Conservation (phyloP, 2,329 filamentous ascomycete species). For the Claviceps quebecensis region DNA sequence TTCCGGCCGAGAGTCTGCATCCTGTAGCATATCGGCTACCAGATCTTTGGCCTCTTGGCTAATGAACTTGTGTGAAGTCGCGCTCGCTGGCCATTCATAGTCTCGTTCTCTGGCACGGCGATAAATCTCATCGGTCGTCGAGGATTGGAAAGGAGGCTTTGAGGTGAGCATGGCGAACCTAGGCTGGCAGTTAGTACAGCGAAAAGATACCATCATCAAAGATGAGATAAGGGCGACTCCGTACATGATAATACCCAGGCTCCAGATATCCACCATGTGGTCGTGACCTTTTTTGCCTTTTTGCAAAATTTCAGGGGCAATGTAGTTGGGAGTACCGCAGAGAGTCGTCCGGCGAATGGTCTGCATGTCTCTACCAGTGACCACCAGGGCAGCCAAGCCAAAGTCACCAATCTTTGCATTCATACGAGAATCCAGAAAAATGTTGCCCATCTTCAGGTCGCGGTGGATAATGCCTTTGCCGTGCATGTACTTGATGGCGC, state of each 20-base stretch:
- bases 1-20: conserved; percentile 59
- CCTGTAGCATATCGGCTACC: conserved; percentile 61
- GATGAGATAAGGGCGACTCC: conserved; percentile 14
- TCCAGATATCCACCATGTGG: conserved; percentile 98
- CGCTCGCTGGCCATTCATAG: conserved; percentile 63
- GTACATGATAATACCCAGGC: conserved; percentile 89
- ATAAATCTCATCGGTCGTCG: conserved; percentile 77
- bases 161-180: conserved; percentile 95
- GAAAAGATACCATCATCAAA: background rate
- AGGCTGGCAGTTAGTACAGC: conserved; percentile 3
- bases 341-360: conserved; percentile 78
- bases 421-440: conserved; percentile 90
- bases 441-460: conserved; percentile 95
- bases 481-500: conserved; percentile 97
- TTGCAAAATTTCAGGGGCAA: conserved; percentile 89
- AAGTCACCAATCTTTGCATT: conserved; percentile 98
- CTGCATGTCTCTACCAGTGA: conserved; percentile 82
- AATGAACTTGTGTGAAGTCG: conserved; percentile 53
- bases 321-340: conserved; percentile 96
- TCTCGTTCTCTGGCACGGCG: conserved; percentile 54
- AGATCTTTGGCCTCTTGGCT: conserved; percentile 65
- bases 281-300: conserved; percentile 92
- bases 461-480: conserved; percentile 90
- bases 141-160: conserved; percentile 90
- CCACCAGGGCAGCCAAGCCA: conserved; percentile 77